A percentile compares a stretch with the other conserved stretches of the same genome.
phyloP scores from a whole-genome alignment of 169 alveolate genomes.

The Cryptosporidium viatorum region DNA sequence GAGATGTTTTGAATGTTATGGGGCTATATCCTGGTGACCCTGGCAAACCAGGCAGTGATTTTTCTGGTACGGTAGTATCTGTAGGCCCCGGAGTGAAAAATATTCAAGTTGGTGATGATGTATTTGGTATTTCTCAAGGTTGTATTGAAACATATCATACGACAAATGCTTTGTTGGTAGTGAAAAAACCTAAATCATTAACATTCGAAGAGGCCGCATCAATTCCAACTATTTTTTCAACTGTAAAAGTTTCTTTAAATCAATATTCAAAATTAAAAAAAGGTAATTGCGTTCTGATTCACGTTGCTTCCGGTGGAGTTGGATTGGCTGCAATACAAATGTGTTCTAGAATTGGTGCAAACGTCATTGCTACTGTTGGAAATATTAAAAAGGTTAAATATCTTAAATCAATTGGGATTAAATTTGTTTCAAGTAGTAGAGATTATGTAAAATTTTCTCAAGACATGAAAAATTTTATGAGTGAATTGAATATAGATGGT shows the following conservation, averaged over 20 bases:
- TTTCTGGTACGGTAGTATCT: conserved; percentile 77
- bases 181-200: conserved; percentile 43
- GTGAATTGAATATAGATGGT: conserved; percentile 26
- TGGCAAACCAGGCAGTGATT: conserved; percentile 78
- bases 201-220: conserved; percentile 75
- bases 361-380: conserved; percentile 68
- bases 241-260: conserved; percentile 47
- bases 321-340: conserved; percentile 81
- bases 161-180: conserved; percentile 54
- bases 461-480: conserved; percentile 26
- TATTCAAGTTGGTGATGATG: conserved; percentile 77
- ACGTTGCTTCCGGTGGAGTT: conserved; percentile 83
- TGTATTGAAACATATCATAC: conserved; percentile 62
- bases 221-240: conserved; percentile 73
- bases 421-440: conserved; percentile 76
- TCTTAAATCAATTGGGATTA: conserved; percentile 77
- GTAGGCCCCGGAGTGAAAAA: conserved; percentile 57
- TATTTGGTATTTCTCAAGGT: conserved; percentile 76
- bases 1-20: conserved; percentile 80
- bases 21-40: conserved; percentile 81
- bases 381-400: conserved; percentile 60
- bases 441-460: conserved; percentile 51
- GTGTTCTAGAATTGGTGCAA: conserved; percentile 78
- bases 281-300: conserved; percentile 76
- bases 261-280: conserved; percentile 50